phyloP scores from a whole-genome alignment of 2,329 filamentous ascomycete species.

The Fusarium euwallaceae region DNA sequence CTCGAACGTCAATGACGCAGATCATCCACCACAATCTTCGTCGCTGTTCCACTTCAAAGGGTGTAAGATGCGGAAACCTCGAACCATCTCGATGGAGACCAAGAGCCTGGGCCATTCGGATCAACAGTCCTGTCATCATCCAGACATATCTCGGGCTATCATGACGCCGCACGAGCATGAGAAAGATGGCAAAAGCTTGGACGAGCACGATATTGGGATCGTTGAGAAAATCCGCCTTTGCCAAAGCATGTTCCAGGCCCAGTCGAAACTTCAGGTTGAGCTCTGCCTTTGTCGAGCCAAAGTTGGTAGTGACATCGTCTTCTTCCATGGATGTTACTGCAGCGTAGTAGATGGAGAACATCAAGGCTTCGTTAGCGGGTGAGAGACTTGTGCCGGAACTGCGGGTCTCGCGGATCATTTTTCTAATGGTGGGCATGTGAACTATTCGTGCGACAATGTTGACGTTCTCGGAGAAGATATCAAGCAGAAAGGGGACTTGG shows the following conservation, averaged over 20 bases:
- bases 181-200: constrained; percentile 72
- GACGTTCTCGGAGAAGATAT: constrained; percentile 65
- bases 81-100: constrained; percentile 71
- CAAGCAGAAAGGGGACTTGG: constrained; percentile 66
- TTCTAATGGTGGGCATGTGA: constrained; percentile 59
- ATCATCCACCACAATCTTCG: constrained; percentile 74
- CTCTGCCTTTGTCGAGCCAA: constrained; percentile 61
- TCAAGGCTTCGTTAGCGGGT: constrained; percentile 63
- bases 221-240: constrained; percentile 72
- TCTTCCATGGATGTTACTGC: constrained; percentile 69
- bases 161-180: constrained; percentile 65
- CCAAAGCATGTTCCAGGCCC: constrained; percentile 70
- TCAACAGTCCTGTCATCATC: constrained; percentile 73
- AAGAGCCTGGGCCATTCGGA: constrained; percentile 66
- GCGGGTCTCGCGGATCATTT: constrained; percentile 52
- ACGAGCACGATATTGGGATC: constrained; percentile 70
- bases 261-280: constrained; percentile 64
- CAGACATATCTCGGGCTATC: constrained; percentile 69
- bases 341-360: constrained; percentile 71
- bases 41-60: constrained; percentile 73
- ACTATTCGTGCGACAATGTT: constrained; percentile 59
- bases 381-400: constrained; percentile 50
- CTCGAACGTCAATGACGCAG: constrained; percentile 69
- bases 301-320: constrained; percentile 65
- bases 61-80: constrained; percentile 63